Percentiles rank a stretch among this genome's conserved stretches.
Conservation (phyloP, 306 rosid genomes). For the Dryas alaskensis region DNA sequence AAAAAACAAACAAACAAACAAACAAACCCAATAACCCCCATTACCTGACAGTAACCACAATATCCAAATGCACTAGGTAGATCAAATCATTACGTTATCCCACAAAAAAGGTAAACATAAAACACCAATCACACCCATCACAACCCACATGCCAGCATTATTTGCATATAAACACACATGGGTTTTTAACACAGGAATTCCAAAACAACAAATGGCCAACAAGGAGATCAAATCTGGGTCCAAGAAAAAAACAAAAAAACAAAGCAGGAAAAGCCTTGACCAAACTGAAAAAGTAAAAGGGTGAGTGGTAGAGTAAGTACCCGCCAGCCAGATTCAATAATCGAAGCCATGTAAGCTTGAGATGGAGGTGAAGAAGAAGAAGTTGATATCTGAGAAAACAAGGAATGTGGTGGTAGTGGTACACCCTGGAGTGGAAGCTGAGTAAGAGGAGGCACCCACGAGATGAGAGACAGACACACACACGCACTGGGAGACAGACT, state of each 20-base stretch:
- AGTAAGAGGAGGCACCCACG: constrained; percentile 21
- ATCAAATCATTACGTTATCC: constrained; percentile 9
- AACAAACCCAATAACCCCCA: neutral
- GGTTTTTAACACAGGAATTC: neutral
- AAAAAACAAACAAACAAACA: too few species aligned
- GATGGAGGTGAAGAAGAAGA: neutral
- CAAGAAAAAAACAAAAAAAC: neutral
- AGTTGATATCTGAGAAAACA: neutral
- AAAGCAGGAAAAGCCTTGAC: neutral
- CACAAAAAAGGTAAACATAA: neutral
- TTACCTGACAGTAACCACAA: neutral
- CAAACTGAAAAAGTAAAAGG: neutral
- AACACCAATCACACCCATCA: constrained; percentile 6
- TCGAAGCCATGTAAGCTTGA: constrained; percentile 44
- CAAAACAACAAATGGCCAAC: constrained; percentile 21
- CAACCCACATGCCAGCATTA: constrained; percentile 9
- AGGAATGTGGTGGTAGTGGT: neutral
- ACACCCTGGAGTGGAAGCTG: neutral
- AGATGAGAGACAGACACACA: neutral
- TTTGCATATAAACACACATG: neutral
- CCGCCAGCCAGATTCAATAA: constrained; percentile 78
- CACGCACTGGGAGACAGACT: constrained; percentile 29
- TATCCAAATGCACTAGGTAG: neutral
- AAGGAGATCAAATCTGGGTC: constrained; percentile 31
- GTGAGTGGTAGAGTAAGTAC: constrained; percentile 28